Base-by-base conservation (phyloP, 331 rosid genomes). In the Pyracantha coccinea region DNA sequence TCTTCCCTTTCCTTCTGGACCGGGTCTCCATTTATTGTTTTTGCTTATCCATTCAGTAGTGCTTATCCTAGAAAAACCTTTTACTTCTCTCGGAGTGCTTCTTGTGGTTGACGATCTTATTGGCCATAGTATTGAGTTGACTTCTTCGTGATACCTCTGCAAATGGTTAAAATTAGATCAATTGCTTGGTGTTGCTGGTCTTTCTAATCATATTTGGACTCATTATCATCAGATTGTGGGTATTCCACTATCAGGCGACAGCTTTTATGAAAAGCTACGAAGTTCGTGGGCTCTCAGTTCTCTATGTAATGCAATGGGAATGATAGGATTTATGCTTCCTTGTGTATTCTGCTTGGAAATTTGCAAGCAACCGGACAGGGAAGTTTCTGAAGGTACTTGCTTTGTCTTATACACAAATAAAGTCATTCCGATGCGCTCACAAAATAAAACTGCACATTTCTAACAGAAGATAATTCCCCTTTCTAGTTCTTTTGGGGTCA, bases 221-320 rank as follows among this genome's bases (percentile, higher is more conserved):
- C 78, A 21, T 66, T 78, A 65, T 58, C 75, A 57, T 73, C 82
- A 66, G 74, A 73, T 62, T 78, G 77, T 73, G 75, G 74, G 64
- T 66, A 25, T 66, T 66, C 74, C 63, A 59, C 53, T 66, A 79
- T 79, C 64, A 72, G 74, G 70, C 45, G 13, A 45, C 27, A 45
- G 12, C 23, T 20, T 66, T 19, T 73, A 8, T 79, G 75, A 79
- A 58, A 73, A 58, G 75, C 70, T 58, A 47, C 59, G 14, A 25
- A 66, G 53, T 55, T 65, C 27, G 65, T 66, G 69, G 69, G 45
- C 63, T 73, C 68, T 16, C 41, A 32, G 47, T 73, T 74, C 58
- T 60, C 32, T 68, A 66, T 33, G 27, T 55, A 66, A 59, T 58
- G 64, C 65, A 66, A 78, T 59, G 61, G 68, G 69, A 73, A 41